Evolutionary conservation across 345 rosid genomes (phyloP).

Genomic region (Sonneratia caseolaris): DNA sequence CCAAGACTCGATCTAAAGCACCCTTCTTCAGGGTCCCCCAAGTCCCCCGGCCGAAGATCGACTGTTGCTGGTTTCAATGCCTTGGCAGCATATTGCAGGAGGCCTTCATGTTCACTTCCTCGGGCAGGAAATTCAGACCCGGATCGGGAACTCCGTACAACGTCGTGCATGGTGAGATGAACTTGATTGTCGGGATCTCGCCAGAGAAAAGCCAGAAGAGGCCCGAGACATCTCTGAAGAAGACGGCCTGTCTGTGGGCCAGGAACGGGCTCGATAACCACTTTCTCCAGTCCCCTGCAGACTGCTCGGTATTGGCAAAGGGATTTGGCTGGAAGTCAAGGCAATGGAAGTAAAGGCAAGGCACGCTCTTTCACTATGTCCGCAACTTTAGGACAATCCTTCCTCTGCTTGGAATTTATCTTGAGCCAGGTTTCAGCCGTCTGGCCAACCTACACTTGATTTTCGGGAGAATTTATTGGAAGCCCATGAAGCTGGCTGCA

Average conservation of each 20-base stretch:
- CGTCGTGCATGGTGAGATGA: conserved; percentile 15
- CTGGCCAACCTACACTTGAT: no score
- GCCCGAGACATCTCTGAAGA: conserved; percentile 28
- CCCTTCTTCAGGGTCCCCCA: neutral
- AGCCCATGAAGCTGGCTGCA: no score
- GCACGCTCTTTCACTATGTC: conserved; percentile 17
- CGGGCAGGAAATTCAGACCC: conserved; percentile 26
- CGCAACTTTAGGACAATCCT: neutral
- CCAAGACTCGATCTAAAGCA: conserved; percentile 14
- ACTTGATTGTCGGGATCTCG: conserved; percentile 11
- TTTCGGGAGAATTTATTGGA: no score
- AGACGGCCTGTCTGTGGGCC: conserved; percentile 23
- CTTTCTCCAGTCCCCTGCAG: conserved; percentile 26
- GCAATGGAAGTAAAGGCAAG: conserved; percentile 33
- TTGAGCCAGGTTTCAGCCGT: no score
- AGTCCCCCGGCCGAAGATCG: neutral
- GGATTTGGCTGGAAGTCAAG: conserved; percentile 35
- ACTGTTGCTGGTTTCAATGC: conserved; percentile 3
- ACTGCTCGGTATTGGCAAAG: conserved; percentile 29
- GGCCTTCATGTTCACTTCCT: conserved; percentile 12
- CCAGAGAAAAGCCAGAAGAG: conserved; percentile 21
- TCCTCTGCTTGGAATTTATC: neutral
- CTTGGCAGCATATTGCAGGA: conserved; percentile 30
- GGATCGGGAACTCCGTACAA: conserved; percentile 26
- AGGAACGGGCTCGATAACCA: conserved; percentile 31